A percentile compares a stretch with the other conserved stretches of the same genome.
phyloP scores from a whole-genome alignment of 2,329 filamentous ascomycete species.

The Dothideomycetes sp. region DNA sequence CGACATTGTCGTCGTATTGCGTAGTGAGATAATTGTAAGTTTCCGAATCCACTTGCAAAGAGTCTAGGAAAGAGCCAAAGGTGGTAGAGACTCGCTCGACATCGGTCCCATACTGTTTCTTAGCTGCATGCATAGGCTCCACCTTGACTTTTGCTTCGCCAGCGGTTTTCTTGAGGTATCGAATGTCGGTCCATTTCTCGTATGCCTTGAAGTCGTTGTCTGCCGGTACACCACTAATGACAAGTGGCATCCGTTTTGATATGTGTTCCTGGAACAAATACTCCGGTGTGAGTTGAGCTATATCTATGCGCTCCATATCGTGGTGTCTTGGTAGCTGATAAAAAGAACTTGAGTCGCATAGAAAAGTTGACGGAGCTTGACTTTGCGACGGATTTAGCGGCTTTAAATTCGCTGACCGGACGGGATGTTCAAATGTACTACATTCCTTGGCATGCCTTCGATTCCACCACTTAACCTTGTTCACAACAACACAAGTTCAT shows the following conservation, averaged over 20 bases:
- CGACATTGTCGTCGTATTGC: constrained; percentile 6
- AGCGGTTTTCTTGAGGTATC: constrained; percentile 3
- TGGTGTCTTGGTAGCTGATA: no score
- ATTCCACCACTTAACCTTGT: no score
- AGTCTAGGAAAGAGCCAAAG: constrained; percentile 3
- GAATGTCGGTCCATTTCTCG: constrained; percentile 3
- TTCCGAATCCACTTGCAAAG: constrained; percentile 1
- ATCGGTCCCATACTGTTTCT: constrained; percentile 7
- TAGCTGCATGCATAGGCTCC: constrained; percentile 6
- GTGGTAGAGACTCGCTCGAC: constrained; percentile 3
- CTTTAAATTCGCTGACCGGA: no score
- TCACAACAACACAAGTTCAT: no score
- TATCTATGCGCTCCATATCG: background rate
- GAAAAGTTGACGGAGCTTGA: no score
- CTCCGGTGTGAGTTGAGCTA: background rate
- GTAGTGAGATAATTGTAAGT: constrained; percentile 6
- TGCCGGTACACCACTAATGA: background rate
- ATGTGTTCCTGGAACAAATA: background rate
- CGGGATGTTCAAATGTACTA: no score
- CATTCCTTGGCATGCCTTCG: no score
- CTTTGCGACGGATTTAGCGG: no score
- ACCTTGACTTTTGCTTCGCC: constrained; percentile 5
- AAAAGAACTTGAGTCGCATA: no score
- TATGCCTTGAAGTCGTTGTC: background rate
- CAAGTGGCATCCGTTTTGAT: background rate